Conservation (phyloP, 2,329 filamentous ascomycete species). For the Sporothrix phasma region DNA sequence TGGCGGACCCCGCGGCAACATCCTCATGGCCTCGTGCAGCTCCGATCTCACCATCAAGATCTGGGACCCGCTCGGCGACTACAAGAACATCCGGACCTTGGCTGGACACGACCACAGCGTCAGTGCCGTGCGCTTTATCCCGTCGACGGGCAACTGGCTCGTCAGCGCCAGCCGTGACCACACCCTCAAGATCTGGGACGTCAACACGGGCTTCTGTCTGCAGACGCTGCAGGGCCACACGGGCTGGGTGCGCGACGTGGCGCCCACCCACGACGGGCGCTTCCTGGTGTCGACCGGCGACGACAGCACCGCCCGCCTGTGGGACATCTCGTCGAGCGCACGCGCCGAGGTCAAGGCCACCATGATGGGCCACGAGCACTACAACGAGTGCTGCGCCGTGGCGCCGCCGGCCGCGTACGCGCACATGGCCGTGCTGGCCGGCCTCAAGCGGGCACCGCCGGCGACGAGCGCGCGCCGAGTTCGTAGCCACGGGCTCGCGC, state of each 20-base stretch:
- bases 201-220: constrained; percentile 83
- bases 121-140: constrained; percentile 78
- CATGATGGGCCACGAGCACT: constrained; percentile 77
- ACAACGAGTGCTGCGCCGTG: constrained; percentile 76
- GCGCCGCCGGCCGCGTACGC: constrained; percentile 70
- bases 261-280: constrained; percentile 70
- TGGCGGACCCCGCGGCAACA: constrained; percentile 71
- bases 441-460: constrained; percentile 71
- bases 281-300: constrained; percentile 76
- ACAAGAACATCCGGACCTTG: constrained; percentile 88
- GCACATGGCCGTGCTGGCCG: constrained; percentile 67
- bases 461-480: constrained; percentile 69
- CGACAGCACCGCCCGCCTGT: constrained; percentile 71
- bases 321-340: constrained; percentile 65
- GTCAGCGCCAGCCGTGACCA: constrained; percentile 81
- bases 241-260: constrained; percentile 87
- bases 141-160: constrained; percentile 72
- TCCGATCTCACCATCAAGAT: constrained; percentile 89
- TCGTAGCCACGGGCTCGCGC: constrained; percentile 76
- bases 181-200: constrained; percentile 82
- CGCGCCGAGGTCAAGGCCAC: constrained; percentile 62
- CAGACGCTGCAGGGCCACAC: constrained; percentile 79
- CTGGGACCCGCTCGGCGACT: constrained; percentile 86
- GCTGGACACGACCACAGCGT: constrained; percentile 90
- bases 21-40: constrained; percentile 70